These are phyloP conservation scores for Syncephalastrum racemosum DNA, from an alignment of 371 early-diverging fungal genomes.

Conservation along the genomic window DNA sequence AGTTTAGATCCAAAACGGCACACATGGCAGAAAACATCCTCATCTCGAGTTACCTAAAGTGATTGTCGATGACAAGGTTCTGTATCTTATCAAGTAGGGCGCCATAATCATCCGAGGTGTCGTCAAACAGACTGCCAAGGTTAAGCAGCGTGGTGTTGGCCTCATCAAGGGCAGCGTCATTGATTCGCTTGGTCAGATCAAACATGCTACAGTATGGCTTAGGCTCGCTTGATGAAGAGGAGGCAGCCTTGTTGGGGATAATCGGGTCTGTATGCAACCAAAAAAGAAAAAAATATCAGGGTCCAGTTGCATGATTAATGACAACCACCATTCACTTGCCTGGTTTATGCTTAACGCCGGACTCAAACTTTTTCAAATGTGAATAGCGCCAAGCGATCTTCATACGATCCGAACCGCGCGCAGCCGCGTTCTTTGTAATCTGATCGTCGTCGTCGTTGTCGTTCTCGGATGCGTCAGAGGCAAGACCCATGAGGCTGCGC, in stretches of 20 bases:
- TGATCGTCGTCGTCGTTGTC: constrained; percentile 48
- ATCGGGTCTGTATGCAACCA: not conserved
- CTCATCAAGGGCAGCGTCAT: constrained; percentile 47
- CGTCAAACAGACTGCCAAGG: constrained; percentile 13
- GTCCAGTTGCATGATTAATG: not conserved
- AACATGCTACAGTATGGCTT: constrained; percentile 71
- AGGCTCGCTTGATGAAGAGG: constrained; percentile 20
- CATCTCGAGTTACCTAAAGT: constrained; percentile 49
- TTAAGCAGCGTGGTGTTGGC: constrained; percentile 45
- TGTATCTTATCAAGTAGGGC: constrained; percentile 57
- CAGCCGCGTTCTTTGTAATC: constrained; percentile 23
- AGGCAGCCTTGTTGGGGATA: too few species aligned
- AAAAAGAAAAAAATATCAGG: not conserved
- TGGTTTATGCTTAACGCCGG: constrained; percentile 35
- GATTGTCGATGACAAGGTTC: constrained; percentile 55
- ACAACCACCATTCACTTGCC: constrained; percentile 18
- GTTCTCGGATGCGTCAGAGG: constrained; percentile 49
- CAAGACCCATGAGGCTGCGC: constrained; percentile 59
- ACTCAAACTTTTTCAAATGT: constrained; percentile 67
- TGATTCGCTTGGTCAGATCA: constrained; percentile 74
- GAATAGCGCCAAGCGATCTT: constrained; percentile 95
- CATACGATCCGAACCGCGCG: constrained; percentile 60
- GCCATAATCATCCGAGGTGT: constrained; percentile 47
- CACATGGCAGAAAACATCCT: not conserved
- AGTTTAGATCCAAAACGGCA: constrained; percentile 1